Base-by-base conservation (phyloP, 2,329 filamentous ascomycete genomes). In the Moelleriella libera region DNA sequence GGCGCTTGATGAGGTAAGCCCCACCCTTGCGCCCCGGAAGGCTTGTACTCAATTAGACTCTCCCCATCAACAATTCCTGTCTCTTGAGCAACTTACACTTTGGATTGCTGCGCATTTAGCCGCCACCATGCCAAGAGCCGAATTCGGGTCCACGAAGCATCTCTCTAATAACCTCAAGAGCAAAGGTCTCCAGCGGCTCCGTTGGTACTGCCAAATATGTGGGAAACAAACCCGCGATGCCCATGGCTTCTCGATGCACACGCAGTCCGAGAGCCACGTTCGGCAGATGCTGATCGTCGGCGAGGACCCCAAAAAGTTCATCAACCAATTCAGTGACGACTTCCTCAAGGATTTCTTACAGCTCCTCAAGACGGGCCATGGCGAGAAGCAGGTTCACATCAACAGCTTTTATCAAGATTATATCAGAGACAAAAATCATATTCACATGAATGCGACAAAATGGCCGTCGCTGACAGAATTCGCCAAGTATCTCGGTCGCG, bases 321-420 rank as follows among this genome's bases (percentile, higher is more conserved):
- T 97, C 63, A 78, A 85, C 59, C 77, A 89, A 43, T 98, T 80
- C 69, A 86, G 78, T 63, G 78, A 77, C 51, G 78, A 94, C 55
- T 98, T 98, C 63, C 68, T 84, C 52, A 75, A 76, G 49, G 86
- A 94, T 59, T 95, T 95, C 57, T 53, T 94, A 1, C 71, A 79
- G 49, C 71, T 92, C 2, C 71, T 98, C 6, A 76, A 80, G 49
- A 95, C 89, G 0, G 78, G 82, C 0, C 92, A 98, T 58, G 88
- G 88, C 52, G 88, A 95, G 65, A 98, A 98, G 64, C 77, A 80
- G 57, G 81, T 97, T 1, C 77, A 89, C 34, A 78, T 89, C 46
- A 98, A 98, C 59, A 82, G 86, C 51, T 97, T 97, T 63, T 98
- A 98, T 66, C 88, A 97, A 62, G 83, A 89, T 37, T 92, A 94